Evolutionary conservation across 2,329 filamentous ascomycete species (phyloP).

Genomic region (Hypoxylon rubiginosum): DNA sequence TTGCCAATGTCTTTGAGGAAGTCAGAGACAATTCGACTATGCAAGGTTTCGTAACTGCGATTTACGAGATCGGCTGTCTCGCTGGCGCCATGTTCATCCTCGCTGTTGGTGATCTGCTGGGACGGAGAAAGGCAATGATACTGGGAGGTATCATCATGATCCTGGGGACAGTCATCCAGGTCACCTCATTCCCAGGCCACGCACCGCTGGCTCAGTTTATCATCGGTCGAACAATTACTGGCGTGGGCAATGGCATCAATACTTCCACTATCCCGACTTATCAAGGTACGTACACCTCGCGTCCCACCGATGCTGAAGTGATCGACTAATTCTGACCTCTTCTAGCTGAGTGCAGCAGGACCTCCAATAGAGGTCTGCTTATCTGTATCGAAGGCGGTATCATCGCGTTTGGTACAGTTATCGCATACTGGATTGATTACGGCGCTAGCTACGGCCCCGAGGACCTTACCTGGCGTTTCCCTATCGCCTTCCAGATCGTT

Average conservation of each 20-base stretch:
- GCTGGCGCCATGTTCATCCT: slow-evolving; percentile 64
- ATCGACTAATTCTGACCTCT: slow-evolving; percentile 23
- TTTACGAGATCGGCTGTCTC: slow-evolving; percentile 62
- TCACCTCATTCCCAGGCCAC: slow-evolving; percentile 53
- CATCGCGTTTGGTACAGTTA: slow-evolving; percentile 61
- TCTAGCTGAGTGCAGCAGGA: slow-evolving; percentile 60
- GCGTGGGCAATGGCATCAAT: slow-evolving; percentile 66
- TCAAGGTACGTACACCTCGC: slow-evolving; percentile 51
- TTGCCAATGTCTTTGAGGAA: slow-evolving; percentile 62
- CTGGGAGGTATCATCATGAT: slow-evolving; percentile 70
- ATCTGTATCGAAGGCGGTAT: slow-evolving; percentile 61
- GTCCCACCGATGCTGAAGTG: not conserved
- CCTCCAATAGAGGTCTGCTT: slow-evolving; percentile 58
- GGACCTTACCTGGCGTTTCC: slow-evolving; percentile 68
- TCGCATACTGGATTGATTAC: slow-evolving; percentile 66
- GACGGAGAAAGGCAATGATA: slow-evolving; percentile 68
- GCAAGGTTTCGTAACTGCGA: slow-evolving; percentile 62
- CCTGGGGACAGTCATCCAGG: slow-evolving; percentile 71
- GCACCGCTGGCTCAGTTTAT: slow-evolving; percentile 60
- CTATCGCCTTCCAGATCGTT: slow-evolving; percentile 63
- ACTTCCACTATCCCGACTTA: slow-evolving; percentile 63
- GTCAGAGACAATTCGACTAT: slow-evolving; percentile 60
- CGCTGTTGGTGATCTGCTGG: slow-evolving; percentile 65
- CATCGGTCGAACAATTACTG: slow-evolving; percentile 64
- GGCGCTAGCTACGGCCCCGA: slow-evolving; percentile 59